phyloP scores from a whole-genome alignment of 345 rosid genomes.

The Angophora floribunda region DNA sequence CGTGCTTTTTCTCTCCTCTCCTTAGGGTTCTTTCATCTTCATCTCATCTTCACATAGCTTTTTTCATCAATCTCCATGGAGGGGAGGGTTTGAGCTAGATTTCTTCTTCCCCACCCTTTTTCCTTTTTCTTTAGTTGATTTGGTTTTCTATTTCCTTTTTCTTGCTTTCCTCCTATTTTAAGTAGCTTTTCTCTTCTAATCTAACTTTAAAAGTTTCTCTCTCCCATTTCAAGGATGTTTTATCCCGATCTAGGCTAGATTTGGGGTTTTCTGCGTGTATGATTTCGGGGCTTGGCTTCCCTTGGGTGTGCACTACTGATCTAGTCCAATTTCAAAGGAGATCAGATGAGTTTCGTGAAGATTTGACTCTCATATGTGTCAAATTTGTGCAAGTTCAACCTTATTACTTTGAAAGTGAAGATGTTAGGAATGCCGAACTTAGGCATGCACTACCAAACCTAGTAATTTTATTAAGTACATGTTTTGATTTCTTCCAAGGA shows the following conservation, averaged over 20 bases:
- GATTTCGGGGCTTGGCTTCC: neutral
- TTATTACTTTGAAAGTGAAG: rapidly evolving
- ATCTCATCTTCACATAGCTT: no score
- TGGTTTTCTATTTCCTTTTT: neutral
- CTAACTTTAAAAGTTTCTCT: neutral
- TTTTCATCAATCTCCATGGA: neutral
- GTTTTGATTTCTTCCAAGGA: neutral
- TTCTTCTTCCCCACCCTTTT: neutral
- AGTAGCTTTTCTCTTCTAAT: neutral
- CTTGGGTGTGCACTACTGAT: no score
- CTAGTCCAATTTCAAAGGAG: neutral
- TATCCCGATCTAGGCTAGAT: no score
- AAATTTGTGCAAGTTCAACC: neutral
- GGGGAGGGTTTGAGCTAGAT: neutral
- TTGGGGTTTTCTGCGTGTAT: no score
- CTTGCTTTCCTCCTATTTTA: neutral
- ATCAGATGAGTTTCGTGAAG: no score
- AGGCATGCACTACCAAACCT: rapidly evolving
- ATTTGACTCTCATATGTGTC: neutral
- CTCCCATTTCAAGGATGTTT: neutral
- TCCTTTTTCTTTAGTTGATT: neutral
- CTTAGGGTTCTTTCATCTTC: no score
- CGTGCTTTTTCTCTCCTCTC: no score
- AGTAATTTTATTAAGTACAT: neutral
- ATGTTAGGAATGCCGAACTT: neutral